phyloP scores from a whole-genome alignment of 768 basidiomycete species.

The Trametopsis cervina region DNA sequence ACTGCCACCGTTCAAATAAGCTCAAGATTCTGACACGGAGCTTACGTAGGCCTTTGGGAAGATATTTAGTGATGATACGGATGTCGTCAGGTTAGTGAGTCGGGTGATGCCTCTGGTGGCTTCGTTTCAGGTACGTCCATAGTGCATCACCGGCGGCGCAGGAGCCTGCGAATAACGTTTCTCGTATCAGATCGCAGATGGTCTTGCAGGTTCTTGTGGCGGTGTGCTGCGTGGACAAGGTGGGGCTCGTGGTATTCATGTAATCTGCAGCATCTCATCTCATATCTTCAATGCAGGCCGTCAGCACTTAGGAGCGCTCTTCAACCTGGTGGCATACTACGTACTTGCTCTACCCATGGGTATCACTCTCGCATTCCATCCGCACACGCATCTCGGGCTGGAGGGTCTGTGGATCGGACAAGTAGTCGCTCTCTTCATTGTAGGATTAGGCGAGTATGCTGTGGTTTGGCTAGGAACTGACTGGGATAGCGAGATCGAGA shows the following conservation, averaged over 20 bases:
- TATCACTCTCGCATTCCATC: conserved; percentile 41
- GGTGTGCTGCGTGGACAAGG: conserved; percentile 44
- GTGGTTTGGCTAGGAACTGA: conserved; percentile 50
- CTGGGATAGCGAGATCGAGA: conserved; percentile 40
- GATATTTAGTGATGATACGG: conserved; percentile 59
- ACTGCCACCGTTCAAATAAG: not conserved
- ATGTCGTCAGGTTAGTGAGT: conserved; percentile 42
- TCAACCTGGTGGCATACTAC: conserved; percentile 65
- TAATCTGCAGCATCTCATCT: not conserved
- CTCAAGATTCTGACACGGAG: not conserved
- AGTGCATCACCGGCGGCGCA: no score
- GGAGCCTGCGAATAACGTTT: no score
- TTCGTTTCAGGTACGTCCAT: conserved; percentile 38
- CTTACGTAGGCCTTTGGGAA: conserved; percentile 50
- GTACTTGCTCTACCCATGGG: conserved; percentile 46
- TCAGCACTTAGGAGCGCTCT: conserved; percentile 67
- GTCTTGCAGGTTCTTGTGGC: conserved; percentile 44
- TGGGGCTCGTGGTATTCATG: no score
- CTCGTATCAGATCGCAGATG: conserved; percentile 44
- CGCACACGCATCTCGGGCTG: conserved; percentile 32
- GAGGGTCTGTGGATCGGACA: conserved; percentile 57
- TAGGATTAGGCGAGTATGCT: conserved; percentile 61
- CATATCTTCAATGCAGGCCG: conserved; percentile 29
- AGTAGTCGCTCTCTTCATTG: conserved; percentile 63
- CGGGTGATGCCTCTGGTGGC: conserved; percentile 48